phyloP scores from a whole-genome alignment of 805 yeast species.

The Phaffomyces thermotolerans region DNA sequence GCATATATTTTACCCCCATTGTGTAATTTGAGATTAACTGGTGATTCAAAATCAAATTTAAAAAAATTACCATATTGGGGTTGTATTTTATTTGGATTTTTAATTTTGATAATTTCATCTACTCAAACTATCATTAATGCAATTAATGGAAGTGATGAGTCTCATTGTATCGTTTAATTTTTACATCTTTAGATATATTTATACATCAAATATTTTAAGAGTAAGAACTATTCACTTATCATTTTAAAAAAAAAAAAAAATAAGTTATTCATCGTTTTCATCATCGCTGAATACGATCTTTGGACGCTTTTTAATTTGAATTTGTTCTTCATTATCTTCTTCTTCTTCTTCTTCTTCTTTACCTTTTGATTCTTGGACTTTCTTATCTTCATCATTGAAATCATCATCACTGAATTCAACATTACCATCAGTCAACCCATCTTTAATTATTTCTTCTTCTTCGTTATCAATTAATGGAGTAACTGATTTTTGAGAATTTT shows the following conservation, averaged over 20 bases:
- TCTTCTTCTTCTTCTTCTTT: not conserved
- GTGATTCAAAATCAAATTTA: conserved; percentile 29
- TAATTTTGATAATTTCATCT: conserved; percentile 77
- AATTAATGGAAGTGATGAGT: conserved; percentile 9
- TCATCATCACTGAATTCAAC: not conserved
- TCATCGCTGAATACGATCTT: conserved; percentile 10
- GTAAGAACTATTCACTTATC: no score
- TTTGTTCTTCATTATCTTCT: not conserved
- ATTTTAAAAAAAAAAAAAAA: no score
- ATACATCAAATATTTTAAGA: not conserved
- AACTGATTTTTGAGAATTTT: not conserved
- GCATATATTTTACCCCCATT: conserved; percentile 89
- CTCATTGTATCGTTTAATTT: conserved; percentile 15
- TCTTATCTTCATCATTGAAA: not conserved
- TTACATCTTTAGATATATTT: not conserved
- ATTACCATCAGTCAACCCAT: no score
- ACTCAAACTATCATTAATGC: conserved; percentile 53
- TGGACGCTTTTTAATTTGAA: conserved; percentile 2
- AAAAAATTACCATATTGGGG: conserved; percentile 51
- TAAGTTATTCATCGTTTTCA: conserved; percentile 11
- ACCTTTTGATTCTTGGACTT: not conserved
- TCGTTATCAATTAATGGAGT: conserved; percentile 3
- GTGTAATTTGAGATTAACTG: conserved; percentile 65
- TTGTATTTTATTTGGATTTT: conserved; percentile 64
- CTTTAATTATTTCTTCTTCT: not conserved